Evolutionary conservation across 306 rosid species (phyloP).

Genomic region (Crotalaria pallida): DNA sequence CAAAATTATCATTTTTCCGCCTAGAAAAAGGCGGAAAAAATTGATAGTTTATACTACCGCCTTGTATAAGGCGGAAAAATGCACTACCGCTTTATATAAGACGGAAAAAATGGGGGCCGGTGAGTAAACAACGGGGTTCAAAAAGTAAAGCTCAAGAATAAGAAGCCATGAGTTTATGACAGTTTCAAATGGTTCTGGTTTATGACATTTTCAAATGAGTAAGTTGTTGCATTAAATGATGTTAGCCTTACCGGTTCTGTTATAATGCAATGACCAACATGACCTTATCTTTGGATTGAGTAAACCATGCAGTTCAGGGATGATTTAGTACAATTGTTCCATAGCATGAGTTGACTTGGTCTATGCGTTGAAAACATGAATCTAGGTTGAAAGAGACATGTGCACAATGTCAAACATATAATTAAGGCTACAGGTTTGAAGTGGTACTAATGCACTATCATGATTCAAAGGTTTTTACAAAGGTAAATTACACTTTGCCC

Average conservation of each 20-base stretch:
- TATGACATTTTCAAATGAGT: constrained; percentile 61
- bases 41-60: too few relatives aligned
- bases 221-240: constrained; percentile 21
- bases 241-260: neutral
- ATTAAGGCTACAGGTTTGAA: constrained; percentile 10
- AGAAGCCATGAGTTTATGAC: constrained; percentile 39
- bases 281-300: neutral
- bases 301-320: neutral
- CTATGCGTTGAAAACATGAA: neutral
- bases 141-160: too few relatives aligned
- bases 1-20: too few relatives aligned
- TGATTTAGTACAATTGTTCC: constrained; percentile 9
- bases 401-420: constrained; percentile 14
- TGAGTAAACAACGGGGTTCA: too few relatives aligned
- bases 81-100: too few relatives aligned
- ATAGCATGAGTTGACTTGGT: neutral
- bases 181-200: constrained; percentile 47
- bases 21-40: too few relatives aligned
- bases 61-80: too few relatives aligned
- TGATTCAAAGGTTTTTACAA: neutral
- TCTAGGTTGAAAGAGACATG: neutral
- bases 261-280: constrained; percentile 18
- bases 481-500: too few relatives aligned
- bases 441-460: constrained; percentile 19
- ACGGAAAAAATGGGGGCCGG: too few relatives aligned